Conservation (phyloP, 805 yeast species). For the Nakazawaea peltata region DNA sequence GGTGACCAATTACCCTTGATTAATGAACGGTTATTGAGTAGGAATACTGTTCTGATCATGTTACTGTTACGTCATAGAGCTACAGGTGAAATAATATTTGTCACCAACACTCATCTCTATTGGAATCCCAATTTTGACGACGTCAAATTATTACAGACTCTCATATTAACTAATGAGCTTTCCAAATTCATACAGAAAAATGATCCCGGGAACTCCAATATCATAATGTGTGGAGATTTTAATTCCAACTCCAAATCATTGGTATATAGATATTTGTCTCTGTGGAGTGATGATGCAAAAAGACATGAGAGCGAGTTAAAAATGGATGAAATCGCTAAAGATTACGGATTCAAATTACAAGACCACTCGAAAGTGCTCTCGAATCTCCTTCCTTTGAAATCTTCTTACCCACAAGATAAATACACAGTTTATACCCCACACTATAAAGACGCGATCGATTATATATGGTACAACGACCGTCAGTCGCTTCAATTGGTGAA, state of each 20-base stretch:
- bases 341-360: conserved; percentile 9
- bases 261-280: conserved; percentile 32
- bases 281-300: background rate
- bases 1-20: conserved; percentile 28
- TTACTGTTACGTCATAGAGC: conserved; percentile 36
- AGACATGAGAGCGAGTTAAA: too few species aligned
- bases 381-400: conserved; percentile 19
- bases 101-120: conserved; percentile 54
- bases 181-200: conserved; percentile 21
- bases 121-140: conserved; percentile 48
- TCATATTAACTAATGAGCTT: conserved; percentile 27
- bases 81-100: conserved; percentile 31
- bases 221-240: conserved; percentile 49
- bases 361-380: conserved; percentile 11
- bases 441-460: conserved; percentile 46
- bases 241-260: conserved; percentile 43
- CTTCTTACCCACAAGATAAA: conserved; percentile 22
- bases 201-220: conserved; percentile 20
- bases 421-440: conserved; percentile 41
- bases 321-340: background rate
- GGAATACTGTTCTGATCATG: conserved; percentile 54
- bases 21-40: conserved; percentile 26
- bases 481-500: conserved; percentile 28
- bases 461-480: conserved; percentile 42
- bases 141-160: conserved; percentile 46